These are phyloP conservation scores for Isabelozyma heimii DNA, from an alignment of 805 yeast species.

Conservation along the genomic window DNA sequence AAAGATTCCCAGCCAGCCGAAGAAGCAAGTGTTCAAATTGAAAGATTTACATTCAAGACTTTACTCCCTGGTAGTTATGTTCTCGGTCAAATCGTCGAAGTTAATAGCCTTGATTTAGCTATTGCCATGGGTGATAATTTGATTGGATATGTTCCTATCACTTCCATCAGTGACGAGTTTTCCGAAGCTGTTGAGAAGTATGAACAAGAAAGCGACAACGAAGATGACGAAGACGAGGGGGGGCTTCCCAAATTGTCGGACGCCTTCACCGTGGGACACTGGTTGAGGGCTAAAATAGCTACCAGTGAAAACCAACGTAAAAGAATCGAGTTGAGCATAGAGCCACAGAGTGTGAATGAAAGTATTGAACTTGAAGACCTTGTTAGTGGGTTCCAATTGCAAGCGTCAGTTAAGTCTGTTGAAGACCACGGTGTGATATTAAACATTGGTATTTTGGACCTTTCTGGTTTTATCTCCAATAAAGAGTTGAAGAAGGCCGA, in stretches of 20 bases:
- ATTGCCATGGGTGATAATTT: conserved; percentile 79
- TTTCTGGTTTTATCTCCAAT: conserved; percentile 72
- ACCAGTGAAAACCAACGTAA: conserved; percentile 49
- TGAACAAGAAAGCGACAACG: conserved; percentile 37
- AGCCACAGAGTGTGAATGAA: conserved; percentile 70
- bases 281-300: conserved; percentile 79
- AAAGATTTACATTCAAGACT: conserved; percentile 59
- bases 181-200: conserved; percentile 49
- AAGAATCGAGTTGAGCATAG: conserved; percentile 67
- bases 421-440: conserved; percentile 92
- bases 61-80: conserved; percentile 70
- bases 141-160: conserved; percentile 73
- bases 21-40: conserved; percentile 47
- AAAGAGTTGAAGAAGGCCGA: conserved; percentile 53
- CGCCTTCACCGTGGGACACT: conserved; percentile 71
- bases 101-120: conserved; percentile 61
- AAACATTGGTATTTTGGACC: conserved; percentile 57
- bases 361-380: conserved; percentile 64
- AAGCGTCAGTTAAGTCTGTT: conserved; percentile 70
- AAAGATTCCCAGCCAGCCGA: conserved; percentile 17
- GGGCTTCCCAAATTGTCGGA: conserved; percentile 54
- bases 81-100: conserved; percentile 69
- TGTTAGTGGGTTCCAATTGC: conserved; percentile 59
- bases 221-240: conserved; percentile 34
- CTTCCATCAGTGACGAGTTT: conserved; percentile 65